Percentiles rank a stretch among this genome's conserved stretches.
phyloP scores from a whole-genome alignment of 2,329 filamentous ascomycete species.

The Botrytis elliptica region DNA sequence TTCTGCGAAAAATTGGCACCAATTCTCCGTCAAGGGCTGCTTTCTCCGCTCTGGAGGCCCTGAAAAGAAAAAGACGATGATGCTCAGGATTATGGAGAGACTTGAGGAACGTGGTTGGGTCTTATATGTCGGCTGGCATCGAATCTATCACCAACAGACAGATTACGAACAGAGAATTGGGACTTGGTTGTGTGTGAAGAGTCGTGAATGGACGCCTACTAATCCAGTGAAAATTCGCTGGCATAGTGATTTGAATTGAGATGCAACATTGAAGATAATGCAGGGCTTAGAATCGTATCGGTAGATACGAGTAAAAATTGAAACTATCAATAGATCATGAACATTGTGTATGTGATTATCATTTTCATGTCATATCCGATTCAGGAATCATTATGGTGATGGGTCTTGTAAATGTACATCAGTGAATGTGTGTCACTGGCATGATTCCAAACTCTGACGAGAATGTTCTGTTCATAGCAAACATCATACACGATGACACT shows the following conservation, averaged over 20 bases:
- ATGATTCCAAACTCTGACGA: neutral
- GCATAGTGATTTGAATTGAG: neutral
- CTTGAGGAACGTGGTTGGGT: conserved; percentile 18
- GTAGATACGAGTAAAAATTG: neutral
- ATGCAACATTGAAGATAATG: neutral
- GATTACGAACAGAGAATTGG: neutral
- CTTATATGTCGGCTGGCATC: neutral
- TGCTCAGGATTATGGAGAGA: conserved; percentile 17
- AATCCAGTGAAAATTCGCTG: conserved; percentile 14
- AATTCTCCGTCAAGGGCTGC: neutral
- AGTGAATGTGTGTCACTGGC: too few relatives aligned
- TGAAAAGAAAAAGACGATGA: neutral
- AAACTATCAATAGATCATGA: neutral
- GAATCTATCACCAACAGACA: neutral
- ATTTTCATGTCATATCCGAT: fast-evolving
- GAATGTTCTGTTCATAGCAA: neutral
- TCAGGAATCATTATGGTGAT: neutral
- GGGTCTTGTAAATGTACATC: too few relatives aligned
- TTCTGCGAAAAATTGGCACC: neutral
- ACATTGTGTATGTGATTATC: neutral
- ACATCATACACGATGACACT: neutral
- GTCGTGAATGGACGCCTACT: conserved; percentile 9
- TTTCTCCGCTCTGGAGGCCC: neutral
- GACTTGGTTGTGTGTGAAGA: conserved; percentile 18
- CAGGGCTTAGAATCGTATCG: neutral